Base-by-base conservation (phyloP, 164 flowering plant species). In the Kalanchoe fedtschenkoi region DNA sequence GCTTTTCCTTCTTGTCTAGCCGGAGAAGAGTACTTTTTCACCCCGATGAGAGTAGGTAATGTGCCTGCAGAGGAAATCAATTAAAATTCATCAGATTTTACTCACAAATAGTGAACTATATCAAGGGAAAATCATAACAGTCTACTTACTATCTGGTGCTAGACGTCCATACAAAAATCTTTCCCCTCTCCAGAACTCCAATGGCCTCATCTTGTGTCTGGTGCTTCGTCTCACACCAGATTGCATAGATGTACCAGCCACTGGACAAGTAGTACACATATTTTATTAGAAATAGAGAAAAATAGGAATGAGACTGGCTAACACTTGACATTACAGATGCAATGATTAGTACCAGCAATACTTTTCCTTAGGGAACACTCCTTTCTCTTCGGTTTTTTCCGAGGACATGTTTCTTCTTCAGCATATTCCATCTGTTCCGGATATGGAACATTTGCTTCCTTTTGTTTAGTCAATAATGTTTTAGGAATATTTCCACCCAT, bases 161-260 rank as follows among this genome's bases (percentile, higher is more conserved):
- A 87, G 62, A 26, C 95, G 85, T 16, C 85, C 95, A 65, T 82
- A 87, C 55, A 90, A 58, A 60, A 81, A 69, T 46, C 89, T 75
- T 74, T 90, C 97, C 16, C 97, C 97, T 76, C 72, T 90, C 97
- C 97, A 90, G 34, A 69, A 84, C 71, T 81, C 87, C 65, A 88
- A 69, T 57, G 97, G 95, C 69, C 86, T 81, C 60, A 69, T 70
- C 65, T 38, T 84, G 56, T 80, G 76, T 75, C 97, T 81, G 53
- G 81, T 84, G 76, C 97, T 88, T 63, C 86, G 70, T 62, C 97
- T 77, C 9, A 80, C 68, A 32, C 89, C 97, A 69, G 67, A 35
- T 63, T 81, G 69, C 75, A 78, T 73, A 11, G 42, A 54, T 33
- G 84, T 76, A 60, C 97, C 97, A 74, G 77, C 76, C 34, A 63